phyloP scores from a whole-genome alignment of 1,139 yeast genomes.

The Casaregolazyma suthepensis region DNA sequence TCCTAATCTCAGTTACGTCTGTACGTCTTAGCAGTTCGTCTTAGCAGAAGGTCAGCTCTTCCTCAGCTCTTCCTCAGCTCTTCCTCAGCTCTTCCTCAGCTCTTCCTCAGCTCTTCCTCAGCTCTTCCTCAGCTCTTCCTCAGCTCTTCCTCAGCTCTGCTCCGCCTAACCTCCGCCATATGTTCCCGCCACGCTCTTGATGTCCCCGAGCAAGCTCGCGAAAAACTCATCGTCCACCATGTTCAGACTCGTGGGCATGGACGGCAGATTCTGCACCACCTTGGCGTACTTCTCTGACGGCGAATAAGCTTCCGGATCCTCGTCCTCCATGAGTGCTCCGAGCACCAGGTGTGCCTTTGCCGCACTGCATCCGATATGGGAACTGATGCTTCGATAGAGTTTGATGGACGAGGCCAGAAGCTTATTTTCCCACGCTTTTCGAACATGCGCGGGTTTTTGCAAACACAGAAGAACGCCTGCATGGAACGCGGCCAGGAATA shows the following conservation, averaged over 20 bases:
- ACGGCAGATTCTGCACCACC: conserved; percentile 7
- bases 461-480: conserved; percentile 14
- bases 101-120: too few species aligned
- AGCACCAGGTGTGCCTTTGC: conserved; percentile 16
- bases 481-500: conserved; percentile 16
- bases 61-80: too few species aligned
- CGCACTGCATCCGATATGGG: conserved; percentile 16
- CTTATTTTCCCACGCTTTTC: conserved; percentile 8
- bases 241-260: conserved; percentile 12
- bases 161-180: too few species aligned
- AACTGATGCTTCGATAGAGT: conserved; percentile 11
- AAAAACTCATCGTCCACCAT: conserved; percentile 14
- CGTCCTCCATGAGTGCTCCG: conserved; percentile 11
- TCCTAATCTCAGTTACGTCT: too few species aligned
- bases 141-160: too few species aligned
- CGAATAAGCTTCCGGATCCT: conserved; percentile 4
- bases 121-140: too few species aligned
- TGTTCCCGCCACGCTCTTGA: not conserved
- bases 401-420: conserved; percentile 12
- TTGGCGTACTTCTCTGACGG: not conserved
- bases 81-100: too few species aligned
- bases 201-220: conserved; percentile 14
- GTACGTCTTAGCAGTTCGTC: too few species aligned
- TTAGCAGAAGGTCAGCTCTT: too few species aligned
- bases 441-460: conserved; percentile 9